Base-by-base conservation (phyloP, 2,329 filamentous ascomycete species). In the Pseudopyrenochaeta lycopersici region DNA sequence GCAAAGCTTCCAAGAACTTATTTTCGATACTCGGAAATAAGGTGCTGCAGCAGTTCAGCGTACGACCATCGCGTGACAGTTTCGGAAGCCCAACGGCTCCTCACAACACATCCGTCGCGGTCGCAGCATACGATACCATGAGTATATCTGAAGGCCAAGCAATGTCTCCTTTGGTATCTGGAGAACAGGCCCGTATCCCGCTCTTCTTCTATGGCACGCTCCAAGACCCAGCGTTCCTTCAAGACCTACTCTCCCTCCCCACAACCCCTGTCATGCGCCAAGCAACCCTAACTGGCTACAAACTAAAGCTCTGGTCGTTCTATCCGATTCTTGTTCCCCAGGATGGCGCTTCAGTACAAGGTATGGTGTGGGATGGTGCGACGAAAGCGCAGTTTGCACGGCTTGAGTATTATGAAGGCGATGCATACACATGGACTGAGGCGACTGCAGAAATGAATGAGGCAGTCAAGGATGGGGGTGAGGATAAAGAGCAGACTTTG, bases 121-220 rank as follows among this genome's bases (percentile, higher is more conserved):
- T 27, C 23, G 23, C 23, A 27, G 9, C 23, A 27, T 5, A 4
- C 4, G 9, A 27, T 9, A 27, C 4, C 4, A 27, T 27, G 23
- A 27, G 23, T 27, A 9, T 9, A 27, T 27, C 23, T 27, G 4
- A 27, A 27, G 23, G 23, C 9, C 23, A 27, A 4, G 23, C 23
- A 27, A 27, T 4, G 9, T 27, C 23, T 5, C 9, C 23, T 27
- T 5, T 27, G 23, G 9, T 9, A 27, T 27, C 23, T 5, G 23
- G 9, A 27, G 23, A 9, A 27, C 23, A 35, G 5, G 12, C 32
- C 32, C 12, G 12, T n/a, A 35, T 35, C 11, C 15, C 32, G 12
- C 32, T 35, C 32, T 40, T 40, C 38, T 40, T 40, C 38, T 40
- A 40, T n/a, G 38, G 38, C 38, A 40, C 38, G 18, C 38, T 40